Conservation (phyloP, 1,284 basidiomycete species). For the Ceratorhiza oryzae-sativae region DNA sequence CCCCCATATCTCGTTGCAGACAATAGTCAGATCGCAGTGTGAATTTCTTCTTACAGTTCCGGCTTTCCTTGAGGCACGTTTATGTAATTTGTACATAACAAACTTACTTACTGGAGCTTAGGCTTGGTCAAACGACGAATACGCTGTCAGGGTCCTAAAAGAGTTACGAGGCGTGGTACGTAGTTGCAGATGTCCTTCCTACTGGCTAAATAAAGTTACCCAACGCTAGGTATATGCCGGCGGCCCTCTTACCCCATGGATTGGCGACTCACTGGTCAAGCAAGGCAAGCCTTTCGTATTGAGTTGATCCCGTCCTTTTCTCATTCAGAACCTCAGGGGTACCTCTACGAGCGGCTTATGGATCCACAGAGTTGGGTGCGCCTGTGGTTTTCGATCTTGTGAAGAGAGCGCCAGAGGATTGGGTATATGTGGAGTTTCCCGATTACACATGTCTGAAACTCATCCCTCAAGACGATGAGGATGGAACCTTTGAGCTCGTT, state of each 20-base stretch:
- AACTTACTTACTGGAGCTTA: constrained; percentile 1
- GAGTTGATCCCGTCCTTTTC: background rate
- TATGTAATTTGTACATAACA: background rate
- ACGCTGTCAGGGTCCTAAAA: constrained; percentile 33
- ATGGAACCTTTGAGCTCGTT: constrained; percentile 26
- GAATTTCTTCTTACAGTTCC: constrained; percentile 41
- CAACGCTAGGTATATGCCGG: constrained; percentile 30
- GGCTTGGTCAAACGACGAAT: constrained; percentile 40
- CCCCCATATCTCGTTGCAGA: constrained; percentile 37
- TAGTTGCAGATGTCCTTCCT: background rate
- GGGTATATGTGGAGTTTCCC: constrained; percentile 34
- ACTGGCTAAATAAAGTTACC: background rate
- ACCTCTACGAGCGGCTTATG: constrained; percentile 29
- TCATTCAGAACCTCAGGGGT: constrained; percentile 34
- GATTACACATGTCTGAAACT: constrained; percentile 14
- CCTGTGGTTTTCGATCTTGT: constrained; percentile 28
- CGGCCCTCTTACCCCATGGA: constrained; percentile 32
- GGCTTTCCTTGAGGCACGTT: constrained; percentile 41
- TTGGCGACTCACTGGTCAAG: constrained; percentile 24
- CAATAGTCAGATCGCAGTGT: constrained; percentile 8
- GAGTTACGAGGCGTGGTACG: constrained; percentile 40
- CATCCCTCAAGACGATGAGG: constrained; percentile 34
- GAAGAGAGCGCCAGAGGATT: constrained; percentile 31
- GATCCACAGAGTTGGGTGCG: constrained; percentile 39
- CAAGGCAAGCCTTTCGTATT: constrained; percentile 3